Evolutionary conservation across 225 moss, liverwort and hornwort genomes (phyloP), one percentile per base, ranked within the genome.

Genomic region (Sphagnum contortum): DNA sequence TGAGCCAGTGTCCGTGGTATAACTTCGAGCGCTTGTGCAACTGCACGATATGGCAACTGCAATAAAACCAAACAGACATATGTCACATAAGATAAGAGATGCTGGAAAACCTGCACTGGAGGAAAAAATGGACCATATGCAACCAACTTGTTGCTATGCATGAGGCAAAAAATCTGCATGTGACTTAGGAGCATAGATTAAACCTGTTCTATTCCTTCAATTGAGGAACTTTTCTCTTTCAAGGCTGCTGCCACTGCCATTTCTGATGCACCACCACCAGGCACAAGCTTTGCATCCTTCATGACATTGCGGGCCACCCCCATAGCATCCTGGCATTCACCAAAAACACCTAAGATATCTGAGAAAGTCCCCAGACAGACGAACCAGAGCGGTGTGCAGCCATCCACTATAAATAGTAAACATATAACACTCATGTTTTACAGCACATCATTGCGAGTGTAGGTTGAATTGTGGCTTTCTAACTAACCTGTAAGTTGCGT

Each of bases 211-310:
- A 89, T 84, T 55, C 83, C 82, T 72, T 91, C 91, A 61, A 91
- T 81, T 14, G 79, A 83, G 64, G 87, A 81, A 62, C 94, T 91
- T 72, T 89, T 91, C 54, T 89, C 83, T 78, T 91, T 91, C 70
- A 94, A 63, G 47, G 83, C 85, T 73, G 79, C 87, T 5, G 94
- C 83, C 12, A 91, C 91, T 50, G 94, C 91, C 91, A 94, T 94
- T 73, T 94, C 94, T 57, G 91, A 79, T n/a, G 89, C 89, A 57
- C 94, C 94, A 68, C 94, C 94, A 50, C 94, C 94, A 48, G 94
- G 94, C 3, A 94, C 94, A 44, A 94, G 75, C 78, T 91, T 94
- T 13, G 91, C 70, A 63, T 94, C 91, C 68, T 87, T 87, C 61
- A 94, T 89, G 56, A 94, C 83, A 64, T 91, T 94, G 69, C 89